Base-by-base conservation (phyloP, 331 rosid genomes). In the Dryas integrifolia region DNA sequence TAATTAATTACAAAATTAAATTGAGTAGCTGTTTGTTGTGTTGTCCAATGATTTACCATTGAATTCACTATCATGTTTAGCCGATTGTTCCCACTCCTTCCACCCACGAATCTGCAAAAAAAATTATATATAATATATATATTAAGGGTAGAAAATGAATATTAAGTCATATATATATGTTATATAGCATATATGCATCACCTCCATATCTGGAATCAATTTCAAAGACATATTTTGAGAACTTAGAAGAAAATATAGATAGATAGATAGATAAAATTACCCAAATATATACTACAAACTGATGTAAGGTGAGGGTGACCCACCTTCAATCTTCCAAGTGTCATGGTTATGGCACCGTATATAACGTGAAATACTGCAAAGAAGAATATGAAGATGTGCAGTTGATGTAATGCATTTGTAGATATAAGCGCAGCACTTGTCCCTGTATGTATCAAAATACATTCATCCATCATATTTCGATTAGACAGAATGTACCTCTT, bases 311-410 rank as follows among this genome's bases (percentile, higher is more conserved):
- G 24, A 0, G 24, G 24, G 24, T 21, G 24, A 78, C 85, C 39
- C 58, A 94, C 98, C 96, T 94, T 94, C 75, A 90, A 85, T 80
- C 98, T 84, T 73, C 97, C 98, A 5, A 94, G 92, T 1, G 84
- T 75, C 98, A 94, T 94, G 12, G 98, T 94, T 65, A 89, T 69
- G 81, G 90, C 96, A 72, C 97, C 92, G 78, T 80, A 94, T 50
- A 94, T 5, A 55, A 94, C 98, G 76, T 94, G 98, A 76, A 94
- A 90, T 76, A 88, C 88, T 3, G 98, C 98, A 79, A 94, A 85
- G 86, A 94, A 94, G 85, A 94, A 94, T 78, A 94, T 94, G 89
- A 94, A 94, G 83, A 94, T 94, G 85, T 94, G 98, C n/a, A 94
- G 65, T 74, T 94, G 98, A 84, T 94, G 98, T 61, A 94, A 77